phyloP scores from a whole-genome alignment of 192 early-diverging fungal species.

The Piromyces sp. region DNA sequence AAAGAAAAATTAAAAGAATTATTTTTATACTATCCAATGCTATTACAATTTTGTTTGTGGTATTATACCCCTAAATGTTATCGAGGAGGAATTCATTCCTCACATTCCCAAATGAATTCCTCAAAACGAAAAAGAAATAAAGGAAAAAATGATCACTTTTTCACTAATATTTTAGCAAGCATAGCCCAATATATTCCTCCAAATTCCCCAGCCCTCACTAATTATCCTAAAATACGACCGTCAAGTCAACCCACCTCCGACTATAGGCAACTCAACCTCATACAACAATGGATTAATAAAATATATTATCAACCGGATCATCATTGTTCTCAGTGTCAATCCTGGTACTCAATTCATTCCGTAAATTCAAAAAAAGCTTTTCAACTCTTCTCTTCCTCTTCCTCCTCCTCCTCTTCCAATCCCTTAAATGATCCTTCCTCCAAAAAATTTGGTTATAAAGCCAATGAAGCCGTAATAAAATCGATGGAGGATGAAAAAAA shows the following conservation, averaged over 20 bases:
- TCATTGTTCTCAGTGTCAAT: neutral
- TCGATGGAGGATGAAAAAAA: neutral
- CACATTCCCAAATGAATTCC: too few species aligned
- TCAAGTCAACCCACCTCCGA: neutral
- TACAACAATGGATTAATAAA: neutral
- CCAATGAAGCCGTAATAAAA: neutral
- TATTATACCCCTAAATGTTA: neutral
- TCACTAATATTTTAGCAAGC: neutral
- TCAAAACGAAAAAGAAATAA: neutral
- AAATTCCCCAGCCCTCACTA: neutral
- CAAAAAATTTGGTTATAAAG: neutral
- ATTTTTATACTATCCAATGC: neutral
- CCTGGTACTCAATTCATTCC: neutral
- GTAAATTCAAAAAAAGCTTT: neutral
- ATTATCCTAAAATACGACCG: neutral
- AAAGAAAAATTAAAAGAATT: neutral
- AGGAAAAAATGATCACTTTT: neutral
- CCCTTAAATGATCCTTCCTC: too few species aligned
- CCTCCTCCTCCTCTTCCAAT: too few species aligned
- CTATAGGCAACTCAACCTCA: neutral
- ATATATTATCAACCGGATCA: neutral
- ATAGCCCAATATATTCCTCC: neutral
- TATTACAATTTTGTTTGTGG: neutral
- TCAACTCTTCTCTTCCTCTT: neutral
- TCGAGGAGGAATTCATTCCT: neutral